Conservation (phyloP, 805 yeast species). For the Candida tammaniensis region DNA sequence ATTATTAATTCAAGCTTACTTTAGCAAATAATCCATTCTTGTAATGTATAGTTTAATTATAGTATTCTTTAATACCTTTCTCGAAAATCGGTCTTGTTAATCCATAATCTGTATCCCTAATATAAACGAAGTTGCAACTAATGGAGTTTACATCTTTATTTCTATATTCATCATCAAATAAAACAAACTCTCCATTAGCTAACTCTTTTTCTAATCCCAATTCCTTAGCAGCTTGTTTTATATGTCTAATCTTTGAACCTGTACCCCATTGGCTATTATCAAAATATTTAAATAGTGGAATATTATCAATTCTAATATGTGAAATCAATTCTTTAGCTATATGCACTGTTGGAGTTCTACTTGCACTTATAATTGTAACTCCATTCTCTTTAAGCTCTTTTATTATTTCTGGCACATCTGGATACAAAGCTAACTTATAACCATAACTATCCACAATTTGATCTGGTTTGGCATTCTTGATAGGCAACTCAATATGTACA, state of each 20-base stretch:
- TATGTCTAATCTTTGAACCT: slow-evolving; percentile 57
- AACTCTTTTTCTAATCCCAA: slow-evolving; percentile 50
- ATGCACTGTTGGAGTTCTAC: slow-evolving; percentile 77
- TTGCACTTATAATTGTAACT: slow-evolving; percentile 64
- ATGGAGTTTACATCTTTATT: slow-evolving; percentile 71
- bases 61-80: slow-evolving; percentile 29
- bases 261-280: slow-evolving; percentile 70
- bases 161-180: slow-evolving; percentile 79
- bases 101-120: slow-evolving; percentile 55
- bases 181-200: slow-evolving; percentile 32
- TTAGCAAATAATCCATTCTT: not conserved
- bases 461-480: slow-evolving; percentile 33
- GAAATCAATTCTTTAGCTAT: slow-evolving; percentile 65
- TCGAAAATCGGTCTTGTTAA: slow-evolving; percentile 55
- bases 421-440: slow-evolving; percentile 53
- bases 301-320: slow-evolving; percentile 50
- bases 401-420: slow-evolving; percentile 67
- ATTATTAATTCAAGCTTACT: slow-evolving; percentile 1
- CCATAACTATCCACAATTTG: slow-evolving; percentile 54
- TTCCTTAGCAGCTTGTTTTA: slow-evolving; percentile 45
- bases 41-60: slow-evolving; percentile 1
- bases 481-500: slow-evolving; percentile 62
- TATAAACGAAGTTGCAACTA: slow-evolving; percentile 68
- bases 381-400: slow-evolving; percentile 45
- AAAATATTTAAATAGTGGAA: slow-evolving; percentile 51